Evolutionary conservation across 768 basidiomycete species (phyloP).

Genomic region (Psilocybe sp.): DNA sequence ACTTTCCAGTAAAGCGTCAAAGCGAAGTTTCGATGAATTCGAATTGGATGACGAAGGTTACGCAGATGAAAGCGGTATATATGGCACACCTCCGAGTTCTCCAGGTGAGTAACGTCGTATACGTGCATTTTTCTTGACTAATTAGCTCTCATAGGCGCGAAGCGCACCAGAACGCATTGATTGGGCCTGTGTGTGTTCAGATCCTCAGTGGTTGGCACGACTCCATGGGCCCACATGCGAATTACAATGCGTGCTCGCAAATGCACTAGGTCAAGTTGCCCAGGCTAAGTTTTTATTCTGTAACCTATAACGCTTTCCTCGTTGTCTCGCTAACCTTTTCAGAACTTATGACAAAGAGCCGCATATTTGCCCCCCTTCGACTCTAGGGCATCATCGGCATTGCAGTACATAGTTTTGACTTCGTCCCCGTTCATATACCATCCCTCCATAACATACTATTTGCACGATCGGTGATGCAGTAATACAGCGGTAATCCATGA

Average conservation of each 20-base stretch:
- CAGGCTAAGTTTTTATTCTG: slow-evolving; percentile 27
- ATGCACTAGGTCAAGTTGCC: slow-evolving; percentile 15
- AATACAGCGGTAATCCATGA: neutral
- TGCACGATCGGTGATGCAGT: neutral
- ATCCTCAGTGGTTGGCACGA: neutral
- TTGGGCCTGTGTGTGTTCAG: neutral
- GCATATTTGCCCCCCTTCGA: neutral
- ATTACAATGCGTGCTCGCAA: neutral
- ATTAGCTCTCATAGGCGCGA: slow-evolving; percentile 29
- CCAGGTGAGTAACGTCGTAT: slow-evolving; percentile 34
- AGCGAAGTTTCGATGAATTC: slow-evolving; percentile 49
- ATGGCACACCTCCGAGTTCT: slow-evolving; percentile 30
- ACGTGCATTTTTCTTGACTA: neutral
- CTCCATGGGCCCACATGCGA: neutral
- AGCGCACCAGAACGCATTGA: slow-evolving; percentile 42
- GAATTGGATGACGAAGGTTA: slow-evolving; percentile 33
- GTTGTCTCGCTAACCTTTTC: slow-evolving; percentile 10
- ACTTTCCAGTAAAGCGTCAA: slow-evolving; percentile 57
- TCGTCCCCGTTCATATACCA: neutral
- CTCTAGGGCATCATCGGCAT: neutral
- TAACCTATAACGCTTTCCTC: slow-evolving; percentile 6
- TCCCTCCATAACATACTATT: slow-evolving; percentile 2
- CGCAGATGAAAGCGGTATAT: slow-evolving; percentile 30
- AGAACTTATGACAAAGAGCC: slow-evolving; percentile 1
- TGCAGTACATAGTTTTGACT: neutral